Evolutionary conservation across 257 asterid species (phyloP).

Genomic region (Lavandula angustifolia): DNA sequence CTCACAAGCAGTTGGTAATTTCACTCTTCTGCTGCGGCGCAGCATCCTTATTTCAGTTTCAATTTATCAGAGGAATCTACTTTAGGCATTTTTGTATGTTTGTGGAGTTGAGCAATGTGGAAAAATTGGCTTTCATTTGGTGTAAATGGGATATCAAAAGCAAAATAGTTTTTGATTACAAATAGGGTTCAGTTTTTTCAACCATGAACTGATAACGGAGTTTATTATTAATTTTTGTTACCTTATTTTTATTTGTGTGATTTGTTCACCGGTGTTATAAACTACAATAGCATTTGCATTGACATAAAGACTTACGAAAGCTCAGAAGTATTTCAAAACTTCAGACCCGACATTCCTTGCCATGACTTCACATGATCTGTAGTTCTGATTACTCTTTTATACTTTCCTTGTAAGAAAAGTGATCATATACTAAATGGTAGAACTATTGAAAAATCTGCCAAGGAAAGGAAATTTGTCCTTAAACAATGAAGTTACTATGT

Average conservation of each 20-base stretch:
- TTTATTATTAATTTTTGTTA: neutral
- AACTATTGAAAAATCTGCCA: too few species aligned
- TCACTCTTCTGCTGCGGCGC: conserved; percentile 40
- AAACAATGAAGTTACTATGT: neutral
- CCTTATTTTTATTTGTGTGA: neutral
- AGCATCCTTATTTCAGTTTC: neutral
- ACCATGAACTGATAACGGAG: neutral
- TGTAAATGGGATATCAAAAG: neutral
- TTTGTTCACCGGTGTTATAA: neutral
- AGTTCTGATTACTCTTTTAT: too few species aligned
- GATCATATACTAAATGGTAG: neutral
- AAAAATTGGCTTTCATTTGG: neutral
- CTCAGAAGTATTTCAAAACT: neutral
- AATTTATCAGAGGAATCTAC: neutral
- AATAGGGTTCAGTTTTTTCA: neutral
- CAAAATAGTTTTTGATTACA: neutral
- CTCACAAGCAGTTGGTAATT: conserved; percentile 77
- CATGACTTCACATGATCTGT: neutral
- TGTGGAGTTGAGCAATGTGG: neutral
- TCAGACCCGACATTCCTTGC: neutral
- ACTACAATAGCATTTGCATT: neutral
- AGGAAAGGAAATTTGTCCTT: neutral
- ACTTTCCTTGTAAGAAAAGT: too few species aligned
- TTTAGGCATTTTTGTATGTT: neutral
- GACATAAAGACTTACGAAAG: neutral